Conservation (phyloP, 345 rosid species). For the Trapa incisa region DNA sequence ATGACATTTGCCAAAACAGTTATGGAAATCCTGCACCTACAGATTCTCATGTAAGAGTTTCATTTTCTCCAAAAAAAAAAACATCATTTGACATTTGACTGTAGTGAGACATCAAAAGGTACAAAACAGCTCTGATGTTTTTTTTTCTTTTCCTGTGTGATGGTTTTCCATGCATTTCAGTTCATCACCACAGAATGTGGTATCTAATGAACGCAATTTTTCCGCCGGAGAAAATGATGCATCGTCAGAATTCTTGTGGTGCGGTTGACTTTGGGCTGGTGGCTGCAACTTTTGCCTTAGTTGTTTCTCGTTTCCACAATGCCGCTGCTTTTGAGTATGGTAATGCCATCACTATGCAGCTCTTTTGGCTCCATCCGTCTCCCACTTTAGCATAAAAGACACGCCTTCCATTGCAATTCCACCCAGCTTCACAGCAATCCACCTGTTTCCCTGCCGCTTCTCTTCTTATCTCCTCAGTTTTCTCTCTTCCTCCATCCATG, state of each 20-base stretch:
- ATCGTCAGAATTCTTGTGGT: constrained; percentile 2
- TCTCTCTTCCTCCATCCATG: neutral
- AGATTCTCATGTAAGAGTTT: neutral
- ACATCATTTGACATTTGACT: constrained; percentile 7
- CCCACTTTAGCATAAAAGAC: constrained; percentile 11
- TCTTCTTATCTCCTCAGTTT: neutral
- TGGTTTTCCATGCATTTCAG: neutral
- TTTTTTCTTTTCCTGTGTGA: too few species aligned
- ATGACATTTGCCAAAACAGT: too few species aligned
- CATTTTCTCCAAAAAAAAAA: neutral
- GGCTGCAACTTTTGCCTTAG: too few species aligned
- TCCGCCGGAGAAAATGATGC: neutral
- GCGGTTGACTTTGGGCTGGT: constrained; percentile 9
- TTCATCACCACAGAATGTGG: neutral
- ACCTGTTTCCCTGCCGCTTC: neutral
- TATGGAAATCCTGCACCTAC: neutral
- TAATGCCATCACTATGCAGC: constrained; percentile 6
- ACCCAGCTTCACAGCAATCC: too few species aligned
- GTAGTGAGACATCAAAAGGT: neutral
- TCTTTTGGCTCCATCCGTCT: constrained; percentile 13
- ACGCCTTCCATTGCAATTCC: neutral
- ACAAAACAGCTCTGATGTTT: too few species aligned
- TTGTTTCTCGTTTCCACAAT: too few species aligned
- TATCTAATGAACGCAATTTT: neutral
- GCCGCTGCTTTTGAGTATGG: too few species aligned